phyloP scores from a whole-genome alignment of 257 asterid species.

The Capsicum rhomboideum region DNA sequence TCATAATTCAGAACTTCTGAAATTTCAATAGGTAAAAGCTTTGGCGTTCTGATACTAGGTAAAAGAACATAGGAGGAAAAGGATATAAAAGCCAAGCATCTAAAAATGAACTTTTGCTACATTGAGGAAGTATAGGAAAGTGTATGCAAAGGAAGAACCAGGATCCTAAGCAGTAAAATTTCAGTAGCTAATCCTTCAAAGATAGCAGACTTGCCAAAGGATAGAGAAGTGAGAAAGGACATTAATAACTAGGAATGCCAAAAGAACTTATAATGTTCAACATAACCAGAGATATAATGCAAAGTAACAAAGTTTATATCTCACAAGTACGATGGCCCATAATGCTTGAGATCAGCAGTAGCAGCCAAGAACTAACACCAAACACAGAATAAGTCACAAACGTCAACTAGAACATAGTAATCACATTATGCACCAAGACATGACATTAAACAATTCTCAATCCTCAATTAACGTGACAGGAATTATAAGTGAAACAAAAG shows the following conservation, averaged over 20 bases:
- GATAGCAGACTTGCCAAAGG: too few relatives aligned
- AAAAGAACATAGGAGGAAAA: not conserved
- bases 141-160: not conserved
- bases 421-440: not conserved
- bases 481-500: not conserved
- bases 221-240: not conserved
- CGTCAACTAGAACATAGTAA: not conserved
- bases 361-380: not conserved
- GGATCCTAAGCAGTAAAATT: not conserved
- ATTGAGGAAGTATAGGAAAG: not conserved
- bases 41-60: not conserved
- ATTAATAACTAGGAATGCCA: not conserved
- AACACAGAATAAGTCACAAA: not conserved
- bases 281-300: not conserved
- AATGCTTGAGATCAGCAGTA: not conserved
- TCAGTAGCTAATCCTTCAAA: not conserved
- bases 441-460: not conserved
- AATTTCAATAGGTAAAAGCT: not conserved
- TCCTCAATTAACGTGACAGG: not conserved
- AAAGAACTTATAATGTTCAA: not conserved
- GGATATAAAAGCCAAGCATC: not conserved
- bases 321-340: not conserved
- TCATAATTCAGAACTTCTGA: not conserved
- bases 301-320: not conserved
- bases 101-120: not conserved